phyloP scores from a whole-genome alignment of 306 rosid species.

The Fagus sylvatica region DNA sequence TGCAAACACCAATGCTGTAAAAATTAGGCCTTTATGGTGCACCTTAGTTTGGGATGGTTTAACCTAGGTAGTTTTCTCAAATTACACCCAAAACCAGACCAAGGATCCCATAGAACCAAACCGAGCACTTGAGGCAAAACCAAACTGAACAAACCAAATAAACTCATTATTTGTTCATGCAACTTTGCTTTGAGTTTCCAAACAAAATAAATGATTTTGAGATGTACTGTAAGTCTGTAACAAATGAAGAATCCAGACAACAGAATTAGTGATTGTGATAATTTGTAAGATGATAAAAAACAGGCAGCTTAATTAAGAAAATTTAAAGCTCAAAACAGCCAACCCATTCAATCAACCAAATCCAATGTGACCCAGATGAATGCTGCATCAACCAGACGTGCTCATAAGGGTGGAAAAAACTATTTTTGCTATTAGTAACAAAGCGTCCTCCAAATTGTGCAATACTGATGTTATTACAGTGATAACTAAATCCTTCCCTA shows the following conservation, averaged over 20 bases:
- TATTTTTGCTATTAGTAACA: background rate
- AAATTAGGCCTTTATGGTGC: background rate
- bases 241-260: constrained; percentile 1
- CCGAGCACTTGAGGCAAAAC: background rate
- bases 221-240: background rate
- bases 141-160: background rate
- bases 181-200: background rate
- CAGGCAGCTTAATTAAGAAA: background rate
- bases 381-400: background rate
- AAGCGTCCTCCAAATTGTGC: background rate
- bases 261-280: background rate
- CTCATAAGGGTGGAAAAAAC: background rate
- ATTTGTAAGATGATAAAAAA: background rate
- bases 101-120: constrained; percentile 7
- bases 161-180: background rate
- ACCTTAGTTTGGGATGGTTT: constrained; percentile 1
- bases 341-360: background rate
- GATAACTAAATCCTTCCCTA: background rate
- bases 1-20: background rate
- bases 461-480: background rate
- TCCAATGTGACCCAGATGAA: background rate
- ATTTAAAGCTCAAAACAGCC: background rate
- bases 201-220: background rate
- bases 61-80: background rate
- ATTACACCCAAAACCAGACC: background rate